phyloP scores from a whole-genome alignment of 768 basidiomycete genomes.

The Hericium coralloides region DNA sequence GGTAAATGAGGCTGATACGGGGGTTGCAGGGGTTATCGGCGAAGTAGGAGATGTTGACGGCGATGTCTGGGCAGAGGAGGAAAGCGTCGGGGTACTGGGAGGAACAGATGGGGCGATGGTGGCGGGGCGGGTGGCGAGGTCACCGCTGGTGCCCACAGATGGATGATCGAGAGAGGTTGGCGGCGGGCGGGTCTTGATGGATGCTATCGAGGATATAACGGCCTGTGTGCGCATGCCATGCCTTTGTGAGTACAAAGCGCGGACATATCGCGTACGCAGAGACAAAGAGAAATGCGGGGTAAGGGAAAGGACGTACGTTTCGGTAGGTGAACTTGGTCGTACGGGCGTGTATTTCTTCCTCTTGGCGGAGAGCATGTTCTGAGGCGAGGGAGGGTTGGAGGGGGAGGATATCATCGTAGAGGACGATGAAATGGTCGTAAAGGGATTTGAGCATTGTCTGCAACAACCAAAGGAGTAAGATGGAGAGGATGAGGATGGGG shows the following conservation, averaged over 20 bases:
- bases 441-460: constrained; percentile 70
- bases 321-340: constrained; percentile 77
- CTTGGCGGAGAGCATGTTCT: constrained; percentile 76
- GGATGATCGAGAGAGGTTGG: constrained; percentile 54
- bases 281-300: background rate
- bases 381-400: constrained; percentile 53
- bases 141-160: constrained; percentile 71
- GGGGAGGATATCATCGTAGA: constrained; percentile 53
- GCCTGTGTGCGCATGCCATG: constrained; percentile 25
- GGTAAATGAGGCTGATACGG: constrained; percentile 22
- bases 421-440: constrained; percentile 59
- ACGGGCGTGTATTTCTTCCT: constrained; percentile 68
- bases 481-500: background rate
- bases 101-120: background rate
- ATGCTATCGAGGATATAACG: constrained; percentile 40
- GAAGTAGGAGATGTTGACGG: background rate
- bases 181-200: constrained; percentile 40
- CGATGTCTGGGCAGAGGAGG: background rate
- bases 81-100: background rate
- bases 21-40: constrained; percentile 28
- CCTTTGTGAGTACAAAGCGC: constrained; percentile 7
- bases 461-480: background rate
- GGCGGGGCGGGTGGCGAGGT: constrained; percentile 47
- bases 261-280: constrained; percentile 5
- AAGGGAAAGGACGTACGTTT: constrained; percentile 39